These are phyloP conservation scores for Trametes cubensis DNA, from an alignment of 768 basidiomycete species.

Conservation along the genomic window DNA sequence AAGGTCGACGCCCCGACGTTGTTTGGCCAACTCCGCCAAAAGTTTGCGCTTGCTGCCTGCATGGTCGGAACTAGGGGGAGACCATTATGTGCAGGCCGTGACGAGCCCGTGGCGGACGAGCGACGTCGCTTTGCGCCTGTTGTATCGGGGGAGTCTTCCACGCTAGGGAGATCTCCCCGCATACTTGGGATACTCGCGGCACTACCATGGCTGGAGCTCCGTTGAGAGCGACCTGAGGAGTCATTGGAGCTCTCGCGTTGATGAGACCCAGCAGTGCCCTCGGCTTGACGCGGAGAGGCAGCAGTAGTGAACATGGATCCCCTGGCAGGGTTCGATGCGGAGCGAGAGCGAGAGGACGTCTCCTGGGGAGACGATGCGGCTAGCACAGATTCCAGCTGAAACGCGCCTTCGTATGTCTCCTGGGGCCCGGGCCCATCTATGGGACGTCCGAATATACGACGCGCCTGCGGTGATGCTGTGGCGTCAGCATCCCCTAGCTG, in stretches of 20 bases:
- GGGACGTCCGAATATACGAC: conserved; percentile 20
- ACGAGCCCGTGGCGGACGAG: conserved; percentile 1
- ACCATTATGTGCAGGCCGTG: not conserved
- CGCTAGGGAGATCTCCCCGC: not conserved
- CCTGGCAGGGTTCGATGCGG: not conserved
- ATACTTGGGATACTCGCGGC: not conserved
- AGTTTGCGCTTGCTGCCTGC: conserved; percentile 12
- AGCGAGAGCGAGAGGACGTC: not conserved
- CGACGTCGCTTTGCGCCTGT: conserved; percentile 4
- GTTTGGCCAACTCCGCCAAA: conserved; percentile 8
- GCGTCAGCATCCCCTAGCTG: not conserved
- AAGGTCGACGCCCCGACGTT: not conserved
- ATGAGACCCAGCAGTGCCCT: not conserved
- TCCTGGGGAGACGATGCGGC: conserved; percentile 7
- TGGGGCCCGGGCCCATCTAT: conserved; percentile 15
- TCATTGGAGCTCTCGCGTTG: not conserved
- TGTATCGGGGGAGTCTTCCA: not conserved
- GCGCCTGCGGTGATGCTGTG: conserved; percentile 9
- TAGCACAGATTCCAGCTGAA: conserved; percentile 5
- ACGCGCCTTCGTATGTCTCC: conserved; percentile 11
- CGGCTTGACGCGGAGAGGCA: not conserved
- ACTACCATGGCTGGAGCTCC: not conserved
- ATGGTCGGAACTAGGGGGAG: conserved; percentile 1
- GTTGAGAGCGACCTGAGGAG: not conserved
- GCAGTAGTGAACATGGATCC: not conserved